Percentiles rank a stretch among this genome's conserved stretches.
phyloP scores from a whole-genome alignment of 129 eudicot species.

The Saposhnikovia divaricata region DNA sequence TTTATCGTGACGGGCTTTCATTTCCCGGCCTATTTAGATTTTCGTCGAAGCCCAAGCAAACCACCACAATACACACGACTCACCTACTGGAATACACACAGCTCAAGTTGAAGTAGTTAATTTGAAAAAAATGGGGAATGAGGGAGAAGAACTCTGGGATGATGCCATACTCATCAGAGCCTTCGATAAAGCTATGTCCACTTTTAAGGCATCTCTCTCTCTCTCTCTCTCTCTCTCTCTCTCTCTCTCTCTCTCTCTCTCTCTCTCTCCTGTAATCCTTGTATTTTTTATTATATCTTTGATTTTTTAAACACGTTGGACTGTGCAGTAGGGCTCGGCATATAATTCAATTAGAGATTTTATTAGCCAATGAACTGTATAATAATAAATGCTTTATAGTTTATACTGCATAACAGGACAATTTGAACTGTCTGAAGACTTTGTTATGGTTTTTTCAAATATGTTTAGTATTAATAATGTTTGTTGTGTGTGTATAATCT shows the following conservation, averaged over 20 bases:
- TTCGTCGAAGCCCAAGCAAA: background rate
- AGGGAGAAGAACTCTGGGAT: conserved; percentile 49
- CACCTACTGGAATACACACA: background rate
- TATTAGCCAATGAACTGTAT: too few species aligned
- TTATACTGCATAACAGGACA: background rate
- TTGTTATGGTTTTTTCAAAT: background rate
- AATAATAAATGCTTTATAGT: background rate
- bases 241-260: too few species aligned
- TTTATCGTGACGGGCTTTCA: background rate
- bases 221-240: background rate
- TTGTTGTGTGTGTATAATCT: background rate
- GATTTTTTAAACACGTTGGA: too few species aligned
- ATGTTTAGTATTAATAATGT: background rate
- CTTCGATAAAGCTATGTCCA: conserved; percentile 56
- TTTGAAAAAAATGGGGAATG: conserved; percentile 33
- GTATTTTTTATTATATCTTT: background rate
- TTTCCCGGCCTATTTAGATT: background rate
- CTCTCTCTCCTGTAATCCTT: background rate
- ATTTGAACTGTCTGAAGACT: background rate
- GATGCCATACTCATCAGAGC: conserved; percentile 75
- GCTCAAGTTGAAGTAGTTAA: background rate
- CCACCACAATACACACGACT: background rate
- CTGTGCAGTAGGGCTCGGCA: too few species aligned
- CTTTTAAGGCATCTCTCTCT: conserved; percentile 42
- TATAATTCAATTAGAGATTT: background rate